Conservation (phyloP, 129 eudicot species). For the Chrysanthemum makinoi region DNA sequence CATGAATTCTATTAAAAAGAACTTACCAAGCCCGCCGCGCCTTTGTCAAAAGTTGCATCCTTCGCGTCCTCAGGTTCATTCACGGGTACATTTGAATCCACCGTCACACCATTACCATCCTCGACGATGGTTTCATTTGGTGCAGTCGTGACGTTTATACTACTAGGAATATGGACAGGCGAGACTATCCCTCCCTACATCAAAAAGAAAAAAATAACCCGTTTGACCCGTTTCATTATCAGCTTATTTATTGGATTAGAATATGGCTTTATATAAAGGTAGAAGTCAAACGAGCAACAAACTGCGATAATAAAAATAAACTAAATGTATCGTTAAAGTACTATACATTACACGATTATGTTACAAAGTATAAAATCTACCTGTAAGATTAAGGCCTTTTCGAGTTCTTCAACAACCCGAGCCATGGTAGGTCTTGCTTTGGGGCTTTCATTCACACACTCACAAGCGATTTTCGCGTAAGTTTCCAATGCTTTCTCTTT, state of each 20-base stretch:
- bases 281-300: too few species aligned
- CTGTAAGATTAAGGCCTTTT: conserved; percentile 36
- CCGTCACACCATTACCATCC: neutral
- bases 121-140: neutral
- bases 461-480: conserved; percentile 31
- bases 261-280: too few species aligned
- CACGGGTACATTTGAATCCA: neutral
- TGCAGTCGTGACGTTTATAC: neutral
- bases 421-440: conserved; percentile 33
- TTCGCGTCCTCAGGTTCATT: neutral
- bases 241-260: too few species aligned
- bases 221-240: too few species aligned
- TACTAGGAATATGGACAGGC: neutral
- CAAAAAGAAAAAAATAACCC: too few species aligned
- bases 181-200: too few species aligned
- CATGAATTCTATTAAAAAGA: neutral
- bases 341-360: too few species aligned
- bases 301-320: too few species aligned
- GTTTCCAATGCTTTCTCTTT: conserved; percentile 24
- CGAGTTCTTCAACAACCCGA: conserved; percentile 27
- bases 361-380: neutral
- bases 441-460: conserved; percentile 10
- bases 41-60: neutral
- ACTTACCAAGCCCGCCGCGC: neutral
- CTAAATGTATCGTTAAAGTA: too few species aligned